Conservation (phyloP, 257 asterid species). For the Plantago ovata region DNA sequence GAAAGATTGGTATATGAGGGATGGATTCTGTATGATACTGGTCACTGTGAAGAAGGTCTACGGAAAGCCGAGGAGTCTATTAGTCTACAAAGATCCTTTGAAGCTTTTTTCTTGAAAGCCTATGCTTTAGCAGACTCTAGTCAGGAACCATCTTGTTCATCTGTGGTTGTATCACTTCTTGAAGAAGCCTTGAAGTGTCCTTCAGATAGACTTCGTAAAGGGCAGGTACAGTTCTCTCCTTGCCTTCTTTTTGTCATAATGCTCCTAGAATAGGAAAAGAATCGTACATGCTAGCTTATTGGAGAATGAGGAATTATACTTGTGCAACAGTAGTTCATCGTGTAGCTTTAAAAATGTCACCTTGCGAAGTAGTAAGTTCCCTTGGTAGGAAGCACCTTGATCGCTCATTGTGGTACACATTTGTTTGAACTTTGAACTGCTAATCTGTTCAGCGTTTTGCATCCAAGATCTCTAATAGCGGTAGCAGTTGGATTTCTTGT, state of each 20-base stretch:
- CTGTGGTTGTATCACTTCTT: constrained; percentile 82
- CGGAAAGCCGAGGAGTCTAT: constrained; percentile 94
- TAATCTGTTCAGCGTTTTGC: not conserved
- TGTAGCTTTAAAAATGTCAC: too few species aligned
- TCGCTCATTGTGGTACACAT: too few species aligned
- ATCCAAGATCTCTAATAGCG: not conserved
- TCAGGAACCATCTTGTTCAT: constrained; percentile 87
- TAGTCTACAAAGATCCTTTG: constrained; percentile 84
- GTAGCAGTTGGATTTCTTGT: not conserved
- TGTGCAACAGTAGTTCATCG: too few species aligned
- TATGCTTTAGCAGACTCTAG: constrained; percentile 98
- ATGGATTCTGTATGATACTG: constrained; percentile 94
- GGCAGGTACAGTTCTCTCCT: constrained; percentile 61
- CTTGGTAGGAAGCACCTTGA: too few species aligned
- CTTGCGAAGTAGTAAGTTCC: too few species aligned
- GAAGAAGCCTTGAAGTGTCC: constrained; percentile 97
- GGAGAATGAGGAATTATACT: too few species aligned
- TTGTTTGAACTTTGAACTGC: too few species aligned
- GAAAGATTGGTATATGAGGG: constrained; percentile 96
- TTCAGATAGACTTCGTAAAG: constrained; percentile 97
- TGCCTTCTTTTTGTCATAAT: not conserved
- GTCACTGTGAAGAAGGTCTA: constrained; percentile 95
- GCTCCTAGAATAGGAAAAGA: not conserved
- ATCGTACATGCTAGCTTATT: too few species aligned
- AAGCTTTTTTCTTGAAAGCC: constrained; percentile 98